A percentile compares a stretch with the other conserved stretches of the same genome.
phyloP scores from a whole-genome alignment of 192 early-diverging fungal species.

The Coemansia sp. region DNA sequence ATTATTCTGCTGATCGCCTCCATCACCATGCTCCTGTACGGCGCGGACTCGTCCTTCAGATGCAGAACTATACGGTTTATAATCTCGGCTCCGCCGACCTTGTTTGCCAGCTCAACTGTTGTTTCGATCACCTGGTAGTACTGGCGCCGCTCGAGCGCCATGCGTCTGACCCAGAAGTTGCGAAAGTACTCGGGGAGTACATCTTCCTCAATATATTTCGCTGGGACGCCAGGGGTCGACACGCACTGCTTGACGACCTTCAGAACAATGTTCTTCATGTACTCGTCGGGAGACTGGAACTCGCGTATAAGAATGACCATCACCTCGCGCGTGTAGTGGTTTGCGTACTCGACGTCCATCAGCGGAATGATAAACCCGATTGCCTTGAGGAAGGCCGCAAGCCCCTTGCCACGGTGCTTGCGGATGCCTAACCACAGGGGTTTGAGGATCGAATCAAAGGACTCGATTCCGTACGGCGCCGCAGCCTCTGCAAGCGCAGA shows the following conservation, averaged over 20 bases:
- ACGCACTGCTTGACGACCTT: constrained; percentile 97
- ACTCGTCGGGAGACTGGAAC: constrained; percentile 96
- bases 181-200: constrained; percentile 95
- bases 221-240: constrained; percentile 87
- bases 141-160: constrained; percentile 94
- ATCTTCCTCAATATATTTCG: constrained; percentile 81
- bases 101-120: constrained; percentile 91
- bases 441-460: constrained; percentile 86
- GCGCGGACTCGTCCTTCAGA: constrained; percentile 93
- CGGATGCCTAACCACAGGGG: constrained; percentile 93
- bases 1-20: constrained; percentile 89
- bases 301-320: constrained; percentile 92
- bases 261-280: constrained; percentile 98
- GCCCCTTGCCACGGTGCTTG: constrained; percentile 91
- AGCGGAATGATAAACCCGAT: constrained; percentile 97
- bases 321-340: constrained; percentile 91
- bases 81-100: constrained; percentile 91
- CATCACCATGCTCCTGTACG: constrained; percentile 97
- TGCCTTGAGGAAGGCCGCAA: constrained; percentile 98
- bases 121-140: constrained; percentile 93
- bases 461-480: constrained; percentile 98
- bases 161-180: constrained; percentile 96
- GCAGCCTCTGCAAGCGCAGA: constrained; percentile 95
- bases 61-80: constrained; percentile 84
- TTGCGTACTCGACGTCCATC: constrained; percentile 95